A percentile compares a stretch with the other conserved stretches of the same genome.
Evolutionary conservation across 2,329 filamentous ascomycete genomes (phyloP).

Genomic region (Colletotrichum lentis): DNA sequence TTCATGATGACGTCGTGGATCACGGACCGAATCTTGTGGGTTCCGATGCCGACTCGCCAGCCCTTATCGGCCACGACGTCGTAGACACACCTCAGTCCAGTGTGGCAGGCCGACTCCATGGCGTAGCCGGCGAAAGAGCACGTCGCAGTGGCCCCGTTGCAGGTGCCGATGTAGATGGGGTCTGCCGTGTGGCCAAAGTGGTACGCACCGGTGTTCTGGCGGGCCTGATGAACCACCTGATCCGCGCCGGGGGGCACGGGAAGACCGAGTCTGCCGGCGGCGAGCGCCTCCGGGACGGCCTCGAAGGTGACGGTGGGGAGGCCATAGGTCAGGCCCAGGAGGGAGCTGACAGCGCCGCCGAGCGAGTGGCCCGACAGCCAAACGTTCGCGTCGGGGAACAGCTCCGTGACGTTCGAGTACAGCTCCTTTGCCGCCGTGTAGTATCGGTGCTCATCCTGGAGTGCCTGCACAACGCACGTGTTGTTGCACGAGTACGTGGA

Average conservation of each 20-base stretch:
- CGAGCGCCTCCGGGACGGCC: conserved; percentile 88
- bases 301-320: conserved; percentile 92
- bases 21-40: conserved; percentile 87
- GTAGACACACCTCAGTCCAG: conserved; percentile 86
- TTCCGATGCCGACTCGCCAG: conserved; percentile 90
- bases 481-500: conserved; percentile 90
- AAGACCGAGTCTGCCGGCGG: conserved; percentile 83
- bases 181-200: conserved; percentile 97
- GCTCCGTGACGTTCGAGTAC: conserved; percentile 88
- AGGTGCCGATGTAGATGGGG: conserved; percentile 91
- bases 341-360: conserved; percentile 86
- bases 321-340: conserved; percentile 90
- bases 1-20: conserved; percentile 86
- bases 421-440: conserved; percentile 89
- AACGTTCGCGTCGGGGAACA: conserved; percentile 84
- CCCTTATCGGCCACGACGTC: conserved; percentile 92
- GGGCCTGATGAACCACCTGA: conserved; percentile 73
- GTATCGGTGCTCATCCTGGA: conserved; percentile 86
- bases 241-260: conserved; percentile 83
- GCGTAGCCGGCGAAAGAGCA: conserved; percentile 95
- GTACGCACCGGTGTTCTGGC: conserved; percentile 78
- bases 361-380: conserved; percentile 95
- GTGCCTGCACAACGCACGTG: conserved; percentile 80
- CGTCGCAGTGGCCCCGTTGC: conserved; percentile 86
- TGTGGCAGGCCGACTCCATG: conserved; percentile 91